Evolutionary conservation across 768 basidiomycete genomes (phyloP).

Genomic region (Cubamyces sp.): DNA sequence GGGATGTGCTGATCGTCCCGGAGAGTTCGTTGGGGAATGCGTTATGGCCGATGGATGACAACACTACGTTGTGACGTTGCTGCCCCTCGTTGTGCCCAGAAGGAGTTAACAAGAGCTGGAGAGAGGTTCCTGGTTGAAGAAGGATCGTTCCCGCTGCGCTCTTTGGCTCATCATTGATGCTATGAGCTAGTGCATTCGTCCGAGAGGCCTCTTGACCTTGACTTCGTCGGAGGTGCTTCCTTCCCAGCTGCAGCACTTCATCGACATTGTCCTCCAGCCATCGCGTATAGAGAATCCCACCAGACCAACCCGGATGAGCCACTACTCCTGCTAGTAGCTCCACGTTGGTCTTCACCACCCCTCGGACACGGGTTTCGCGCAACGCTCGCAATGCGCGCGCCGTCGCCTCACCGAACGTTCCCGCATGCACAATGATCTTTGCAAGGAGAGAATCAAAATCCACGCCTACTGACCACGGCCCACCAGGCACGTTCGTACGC

Average conservation of each 20-base stretch:
- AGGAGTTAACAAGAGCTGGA: constrained; percentile 15
- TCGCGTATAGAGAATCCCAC: constrained; percentile 7
- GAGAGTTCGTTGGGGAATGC: constrained; percentile 25
- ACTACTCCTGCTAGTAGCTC: constrained; percentile 20
- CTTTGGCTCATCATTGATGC: neutral
- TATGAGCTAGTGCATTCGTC: neutral
- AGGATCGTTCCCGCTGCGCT: constrained; percentile 7
- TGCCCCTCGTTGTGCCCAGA: neutral
- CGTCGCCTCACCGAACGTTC: constrained; percentile 12
- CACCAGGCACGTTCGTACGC: neutral
- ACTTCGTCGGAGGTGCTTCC: neutral
- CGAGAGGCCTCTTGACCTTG: neutral
- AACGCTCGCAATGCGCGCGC: constrained; percentile 19
- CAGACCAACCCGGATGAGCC: constrained; percentile 7
- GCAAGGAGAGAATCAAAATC: constrained; percentile 34
- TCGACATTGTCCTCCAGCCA: constrained; percentile 18
- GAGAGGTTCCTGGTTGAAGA: constrained; percentile 21
- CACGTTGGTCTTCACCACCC: constrained; percentile 21
- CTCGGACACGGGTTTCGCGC: constrained; percentile 6
- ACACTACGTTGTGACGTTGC: constrained; percentile 16
- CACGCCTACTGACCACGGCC: constrained; percentile 4
- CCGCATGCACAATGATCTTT: constrained; percentile 34
- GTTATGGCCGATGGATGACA: constrained; percentile 23
- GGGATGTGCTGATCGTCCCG: constrained; percentile 23
- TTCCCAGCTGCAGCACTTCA: constrained; percentile 5